Conservation (phyloP, 2,329 filamentous ascomycete species). For the Emericellopsis cladophorae region DNA sequence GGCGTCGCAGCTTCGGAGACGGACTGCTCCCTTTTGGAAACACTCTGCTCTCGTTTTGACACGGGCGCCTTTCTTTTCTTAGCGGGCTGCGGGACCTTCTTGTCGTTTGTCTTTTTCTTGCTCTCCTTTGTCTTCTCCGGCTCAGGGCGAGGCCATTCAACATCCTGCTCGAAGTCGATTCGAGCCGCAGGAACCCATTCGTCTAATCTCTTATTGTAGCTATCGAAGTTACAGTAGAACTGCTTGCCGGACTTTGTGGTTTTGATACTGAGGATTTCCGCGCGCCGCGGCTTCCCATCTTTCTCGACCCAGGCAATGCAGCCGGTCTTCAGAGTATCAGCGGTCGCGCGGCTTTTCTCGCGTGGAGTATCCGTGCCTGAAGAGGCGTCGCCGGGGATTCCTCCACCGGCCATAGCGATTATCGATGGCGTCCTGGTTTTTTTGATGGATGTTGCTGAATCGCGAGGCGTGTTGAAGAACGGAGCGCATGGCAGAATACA, state of each 20-base stretch:
- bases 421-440: constrained; percentile 5
- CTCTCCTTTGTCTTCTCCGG: constrained; percentile 65
- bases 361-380: constrained; percentile 33
- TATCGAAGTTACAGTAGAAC: constrained; percentile 96
- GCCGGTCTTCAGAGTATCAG: constrained; percentile 59
- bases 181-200: constrained; percentile 82
- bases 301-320: constrained; percentile 51
- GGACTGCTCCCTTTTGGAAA: constrained; percentile 14
- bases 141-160: constrained; percentile 91
- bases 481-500: too few species aligned
- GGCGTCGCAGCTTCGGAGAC: constrained; percentile 40
- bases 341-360: constrained; percentile 70
- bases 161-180: constrained; percentile 78
- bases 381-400: constrained; percentile 40
- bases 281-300: constrained; percentile 77
- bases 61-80: constrained; percentile 47
- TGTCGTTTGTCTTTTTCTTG: constrained; percentile 60
- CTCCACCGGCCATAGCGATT: constrained; percentile 38
- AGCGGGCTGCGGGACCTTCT: constrained; percentile 37
- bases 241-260: constrained; percentile 78
- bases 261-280: constrained; percentile 91
- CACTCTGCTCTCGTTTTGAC: constrained; percentile 40
- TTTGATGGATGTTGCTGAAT: constrained; percentile 2
- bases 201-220: constrained; percentile 78
- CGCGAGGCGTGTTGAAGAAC: too few species aligned